Evolutionary conservation across 306 rosid genomes (phyloP).

Genomic region (Luffa aegyptiaca): DNA sequence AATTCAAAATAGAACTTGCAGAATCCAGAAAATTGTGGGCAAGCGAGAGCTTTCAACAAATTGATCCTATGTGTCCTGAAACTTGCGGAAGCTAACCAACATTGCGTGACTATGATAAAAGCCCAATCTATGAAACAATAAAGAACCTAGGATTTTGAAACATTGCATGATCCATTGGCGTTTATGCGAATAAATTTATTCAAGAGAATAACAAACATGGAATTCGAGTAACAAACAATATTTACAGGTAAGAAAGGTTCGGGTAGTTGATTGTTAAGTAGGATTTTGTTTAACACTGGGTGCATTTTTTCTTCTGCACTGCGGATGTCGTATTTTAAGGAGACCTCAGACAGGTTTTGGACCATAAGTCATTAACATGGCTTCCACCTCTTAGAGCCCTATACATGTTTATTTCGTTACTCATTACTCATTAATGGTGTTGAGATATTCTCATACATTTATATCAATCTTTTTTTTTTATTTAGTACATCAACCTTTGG

Average conservation of each 20-base stretch:
- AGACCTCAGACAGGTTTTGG: neutral
- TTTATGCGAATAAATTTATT: neutral
- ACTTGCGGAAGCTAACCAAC: neutral
- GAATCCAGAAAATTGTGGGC: neutral
- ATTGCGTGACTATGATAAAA: neutral
- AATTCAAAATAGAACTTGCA: neutral
- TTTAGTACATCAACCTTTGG: too few species aligned
- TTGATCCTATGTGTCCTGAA: neutral
- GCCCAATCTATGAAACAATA: neutral
- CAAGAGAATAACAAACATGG: neutral
- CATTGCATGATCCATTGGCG: neutral
- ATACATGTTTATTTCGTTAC: neutral
- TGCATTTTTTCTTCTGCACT: neutral
- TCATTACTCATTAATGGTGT: too few species aligned
- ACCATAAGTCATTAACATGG: neutral
- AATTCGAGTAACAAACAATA: neutral
- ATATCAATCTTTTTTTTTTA: too few species aligned
- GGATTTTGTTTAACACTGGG: neutral
- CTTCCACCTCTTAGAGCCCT: neutral
- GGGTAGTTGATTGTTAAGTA: neutral
- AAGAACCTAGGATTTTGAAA: neutral
- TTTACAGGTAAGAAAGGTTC: neutral
- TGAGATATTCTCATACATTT: neutral
- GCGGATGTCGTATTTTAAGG: neutral
- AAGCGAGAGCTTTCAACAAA: neutral